Conservation (phyloP, 139 green algal species). For the Chlamydomonas eustigma region DNA sequence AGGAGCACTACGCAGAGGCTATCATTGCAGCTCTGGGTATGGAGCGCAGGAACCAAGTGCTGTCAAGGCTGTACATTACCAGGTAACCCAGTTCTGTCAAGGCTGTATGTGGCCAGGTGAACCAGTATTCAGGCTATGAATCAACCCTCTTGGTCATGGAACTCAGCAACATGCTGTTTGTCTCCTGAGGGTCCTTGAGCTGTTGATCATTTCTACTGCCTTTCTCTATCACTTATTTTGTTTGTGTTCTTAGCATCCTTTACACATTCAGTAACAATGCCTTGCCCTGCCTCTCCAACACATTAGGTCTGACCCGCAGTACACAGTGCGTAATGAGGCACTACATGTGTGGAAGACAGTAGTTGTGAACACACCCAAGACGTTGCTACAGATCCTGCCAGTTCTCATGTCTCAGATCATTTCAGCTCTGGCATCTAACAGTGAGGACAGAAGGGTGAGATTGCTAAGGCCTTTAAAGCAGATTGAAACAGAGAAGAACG, state of each 20-base stretch:
- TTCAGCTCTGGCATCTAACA: constrained; percentile 53
- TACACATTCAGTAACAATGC: no score
- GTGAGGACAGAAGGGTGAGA: constrained; percentile 26
- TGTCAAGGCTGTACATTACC: constrained; percentile 84
- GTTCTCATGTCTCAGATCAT: constrained; percentile 74
- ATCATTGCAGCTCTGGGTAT: constrained; percentile 76
- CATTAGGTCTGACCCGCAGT: constrained; percentile 62
- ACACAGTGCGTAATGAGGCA: constrained; percentile 76
- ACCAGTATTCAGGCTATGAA: constrained; percentile 41
- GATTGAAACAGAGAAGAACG: no score
- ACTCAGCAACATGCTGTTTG: no score
- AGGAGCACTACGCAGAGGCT: constrained; percentile 75
- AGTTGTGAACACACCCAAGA: constrained; percentile 94
- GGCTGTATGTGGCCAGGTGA: constrained; percentile 71
- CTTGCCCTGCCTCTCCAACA: no score
- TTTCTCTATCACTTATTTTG: no score
- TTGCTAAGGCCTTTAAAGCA: no score
- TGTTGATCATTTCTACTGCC: no score
- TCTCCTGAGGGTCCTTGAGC: no score
- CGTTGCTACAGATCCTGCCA: constrained; percentile 84
- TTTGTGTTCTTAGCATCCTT: no score
- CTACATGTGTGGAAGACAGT: constrained; percentile 97
- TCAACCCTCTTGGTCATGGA: background rate
- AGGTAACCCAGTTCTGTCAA: constrained; percentile 58
- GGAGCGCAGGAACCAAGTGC: constrained; percentile 47